Base-by-base conservation (phyloP, 495 filamentous ascomycete genomes). In the Penicillium fimorum region DNA sequence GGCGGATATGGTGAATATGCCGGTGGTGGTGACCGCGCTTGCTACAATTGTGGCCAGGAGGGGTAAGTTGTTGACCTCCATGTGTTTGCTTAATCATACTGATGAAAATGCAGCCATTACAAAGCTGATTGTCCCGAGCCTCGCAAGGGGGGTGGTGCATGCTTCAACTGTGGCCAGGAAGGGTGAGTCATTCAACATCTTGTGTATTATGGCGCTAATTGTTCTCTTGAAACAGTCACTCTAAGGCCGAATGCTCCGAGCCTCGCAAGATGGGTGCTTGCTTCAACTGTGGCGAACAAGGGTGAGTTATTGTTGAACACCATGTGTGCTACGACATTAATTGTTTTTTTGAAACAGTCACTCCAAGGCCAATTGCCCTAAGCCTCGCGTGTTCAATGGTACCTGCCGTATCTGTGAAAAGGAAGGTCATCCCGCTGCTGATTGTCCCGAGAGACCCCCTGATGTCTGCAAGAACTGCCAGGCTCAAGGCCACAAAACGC, bases 81-180 rank as follows among this genome's bases (percentile, higher is more conserved):
- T 35, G 42, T 9, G 0, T 18, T 9, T 46, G 12, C 3, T 20
- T 12, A 11, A 30, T 17, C n/a, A 1, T 17, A 18, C 38, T 35
- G 40, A 44, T 12, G 2, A 48, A 10, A n/a, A 37, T 47, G 37
- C 15, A 59, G 45, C 17, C 57, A 59, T 22, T 24, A 7, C 38
- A 59, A 59, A 41, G 46, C 57, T 11, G 52, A 55, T 2, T 59
- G 56, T 17, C 22, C 56, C 17, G 29, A 46, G 43, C 24, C 35
- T 46, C 44, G 24, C n/a, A 40, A 47, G 17, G 10, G 12, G 45
- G 45, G 45, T 11, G 80, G 50, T 6, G 80, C 76, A 30, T 96
- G 90, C 74, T 95, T 84, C 80, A 92, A 91, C 67, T 96, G 91
- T 58, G 88, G 87, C 32, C 71, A 91, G 64, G 70, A 78, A 56